Conservation (phyloP, 2,329 filamentous ascomycete genomes). For the Neonectria punicea region DNA sequence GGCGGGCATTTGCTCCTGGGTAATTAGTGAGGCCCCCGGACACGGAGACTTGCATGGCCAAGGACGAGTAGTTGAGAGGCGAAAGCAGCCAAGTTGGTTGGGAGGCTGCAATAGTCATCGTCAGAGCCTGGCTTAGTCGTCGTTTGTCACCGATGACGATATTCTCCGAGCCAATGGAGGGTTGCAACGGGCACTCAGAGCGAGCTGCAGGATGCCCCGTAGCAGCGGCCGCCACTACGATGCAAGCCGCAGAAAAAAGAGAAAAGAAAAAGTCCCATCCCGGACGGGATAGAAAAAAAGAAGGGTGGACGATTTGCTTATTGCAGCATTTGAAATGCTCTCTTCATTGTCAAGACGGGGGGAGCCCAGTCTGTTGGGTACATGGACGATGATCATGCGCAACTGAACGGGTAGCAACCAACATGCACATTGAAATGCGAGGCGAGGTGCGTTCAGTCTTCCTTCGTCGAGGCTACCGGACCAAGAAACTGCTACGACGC, state of each 20-base stretch:
- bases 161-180: conserved; percentile 9
- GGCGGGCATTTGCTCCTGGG: conserved; percentile 8
- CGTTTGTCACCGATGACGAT: conserved; percentile 22
- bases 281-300: not conserved
- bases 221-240: conserved; percentile 17
- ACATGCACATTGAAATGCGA: not conserved
- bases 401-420: too few species aligned
- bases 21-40: conserved; percentile 6
- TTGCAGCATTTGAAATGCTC: not conserved
- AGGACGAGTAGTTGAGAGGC: not conserved
- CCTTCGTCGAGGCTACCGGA: not conserved
- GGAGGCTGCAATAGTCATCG: conserved; percentile 2
- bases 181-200: not conserved
- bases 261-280: not conserved
- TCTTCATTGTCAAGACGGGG: not conserved
- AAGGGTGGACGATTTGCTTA: not conserved
- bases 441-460: not conserved
- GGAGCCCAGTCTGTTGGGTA: not conserved
- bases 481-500: not conserved
- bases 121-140: conserved; percentile 18
- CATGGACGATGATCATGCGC: not conserved
- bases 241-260: not conserved
- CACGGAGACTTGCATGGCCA: conserved; percentile 10
- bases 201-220: conserved; percentile 1
- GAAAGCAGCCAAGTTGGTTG: not conserved